phyloP scores from a whole-genome alignment of 2,329 filamentous ascomycete genomes.

The Aspergillus pseudoviridinutans region DNA sequence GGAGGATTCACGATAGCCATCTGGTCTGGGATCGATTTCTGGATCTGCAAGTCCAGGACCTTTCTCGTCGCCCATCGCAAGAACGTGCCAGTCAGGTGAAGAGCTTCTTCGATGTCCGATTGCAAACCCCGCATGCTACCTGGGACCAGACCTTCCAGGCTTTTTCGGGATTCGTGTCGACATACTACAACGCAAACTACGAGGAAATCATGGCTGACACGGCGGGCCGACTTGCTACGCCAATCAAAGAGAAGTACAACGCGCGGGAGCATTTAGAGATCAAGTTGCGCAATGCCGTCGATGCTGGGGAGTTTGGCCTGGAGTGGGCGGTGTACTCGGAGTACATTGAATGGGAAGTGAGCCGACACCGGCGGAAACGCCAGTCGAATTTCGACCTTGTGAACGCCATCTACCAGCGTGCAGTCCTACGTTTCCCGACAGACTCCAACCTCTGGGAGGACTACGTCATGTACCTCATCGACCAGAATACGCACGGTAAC shows the following conservation, averaged over 20 bases:
- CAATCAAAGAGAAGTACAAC: conserved; percentile 49
- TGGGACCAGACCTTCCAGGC: conserved; percentile 58
- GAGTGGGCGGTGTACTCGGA: conserved; percentile 55
- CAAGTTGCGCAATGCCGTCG: conserved; percentile 48
- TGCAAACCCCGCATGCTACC: conserved; percentile 55
- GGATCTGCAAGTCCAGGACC: conserved; percentile 51
- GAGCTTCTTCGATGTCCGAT: conserved; percentile 50
- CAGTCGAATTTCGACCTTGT: conserved; percentile 52
- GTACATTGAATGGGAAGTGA: conserved; percentile 84
- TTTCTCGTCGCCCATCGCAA: conserved; percentile 45
- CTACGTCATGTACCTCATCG: conserved; percentile 68
- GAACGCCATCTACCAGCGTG: conserved; percentile 70
- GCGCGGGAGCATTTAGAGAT: conserved; percentile 54
- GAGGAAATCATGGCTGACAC: conserved; percentile 57
- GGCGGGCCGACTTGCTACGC: conserved; percentile 37
- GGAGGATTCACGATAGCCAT: conserved; percentile 59
- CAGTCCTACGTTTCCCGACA: conserved; percentile 67
- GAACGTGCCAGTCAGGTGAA: conserved; percentile 49
- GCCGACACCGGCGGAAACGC: conserved; percentile 55
- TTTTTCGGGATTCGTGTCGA: conserved; percentile 58
- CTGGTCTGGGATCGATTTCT: conserved; percentile 60
- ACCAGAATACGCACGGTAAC: conserved; percentile 47
- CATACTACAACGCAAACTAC: conserved; percentile 51
- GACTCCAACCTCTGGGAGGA: conserved; percentile 79
- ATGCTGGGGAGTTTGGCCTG: conserved; percentile 49